Evolutionary conservation across 192 early-diverging fungal genomes (phyloP).

Genomic region (Backusella sp.): DNA sequence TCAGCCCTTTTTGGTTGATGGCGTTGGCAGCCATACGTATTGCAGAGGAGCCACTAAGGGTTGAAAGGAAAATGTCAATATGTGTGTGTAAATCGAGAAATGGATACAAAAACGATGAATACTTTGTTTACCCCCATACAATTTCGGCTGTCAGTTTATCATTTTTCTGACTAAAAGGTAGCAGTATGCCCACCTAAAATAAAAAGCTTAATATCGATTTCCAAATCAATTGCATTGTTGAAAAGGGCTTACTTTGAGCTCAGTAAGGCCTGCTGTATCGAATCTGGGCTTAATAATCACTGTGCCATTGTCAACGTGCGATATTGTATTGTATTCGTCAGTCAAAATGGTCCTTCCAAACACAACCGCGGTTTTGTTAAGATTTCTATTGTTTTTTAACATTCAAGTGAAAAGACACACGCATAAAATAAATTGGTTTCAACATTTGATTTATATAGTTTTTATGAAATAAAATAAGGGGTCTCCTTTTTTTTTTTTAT

Average conservation of each 20-base stretch:
- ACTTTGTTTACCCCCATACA: constrained; percentile 27
- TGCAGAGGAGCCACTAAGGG: constrained; percentile 40
- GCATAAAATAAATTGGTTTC: background rate
- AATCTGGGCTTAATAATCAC: background rate
- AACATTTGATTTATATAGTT: constrained; percentile 6
- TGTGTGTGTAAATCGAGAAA: background rate
- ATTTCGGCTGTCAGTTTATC: constrained; percentile 25
- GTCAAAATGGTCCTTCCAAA: constrained; percentile 4
- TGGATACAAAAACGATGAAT: background rate
- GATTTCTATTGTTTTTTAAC: constrained; percentile 8
- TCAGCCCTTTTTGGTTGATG: constrained; percentile 38
- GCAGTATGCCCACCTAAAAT: constrained; percentile 23
- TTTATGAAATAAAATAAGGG: background rate
- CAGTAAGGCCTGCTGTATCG: constrained; percentile 10
- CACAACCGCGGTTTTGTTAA: background rate
- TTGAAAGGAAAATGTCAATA: background rate
- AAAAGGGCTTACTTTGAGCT: constrained; percentile 10
- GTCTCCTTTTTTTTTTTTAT: background rate
- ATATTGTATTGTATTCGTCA: constrained; percentile 12
- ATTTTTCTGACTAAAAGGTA: constrained; percentile 25
- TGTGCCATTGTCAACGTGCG: constrained; percentile 9
- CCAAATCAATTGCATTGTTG: background rate
- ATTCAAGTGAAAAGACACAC: background rate
- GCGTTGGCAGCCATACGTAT: constrained; percentile 43
- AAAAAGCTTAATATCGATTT: background rate